Evolutionary conservation across 495 filamentous ascomycete species (phyloP).

Genomic region (Aspergillus haitiensis): DNA sequence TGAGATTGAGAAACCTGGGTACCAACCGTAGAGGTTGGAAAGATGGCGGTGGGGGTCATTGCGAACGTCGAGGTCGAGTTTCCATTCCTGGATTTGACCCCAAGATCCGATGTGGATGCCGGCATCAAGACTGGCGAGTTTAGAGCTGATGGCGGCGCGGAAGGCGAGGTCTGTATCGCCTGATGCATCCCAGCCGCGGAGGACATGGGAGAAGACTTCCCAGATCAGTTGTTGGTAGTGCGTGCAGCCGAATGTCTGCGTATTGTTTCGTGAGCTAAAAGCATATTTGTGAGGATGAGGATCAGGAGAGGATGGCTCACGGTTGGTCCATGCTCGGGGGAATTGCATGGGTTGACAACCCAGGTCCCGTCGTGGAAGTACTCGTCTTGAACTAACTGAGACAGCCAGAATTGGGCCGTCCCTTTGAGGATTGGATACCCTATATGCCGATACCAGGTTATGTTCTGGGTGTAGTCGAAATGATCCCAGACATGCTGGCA

Average conservation of each 20-base stretch:
- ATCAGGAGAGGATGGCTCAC: too few species aligned
- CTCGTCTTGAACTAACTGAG: slow-evolving; percentile 42
- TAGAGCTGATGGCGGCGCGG: slow-evolving; percentile 25
- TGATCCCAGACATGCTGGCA: slow-evolving; percentile 52
- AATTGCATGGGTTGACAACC: slow-evolving; percentile 53
- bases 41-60: slow-evolving; percentile 54
- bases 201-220: slow-evolving; percentile 43
- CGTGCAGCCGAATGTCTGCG: slow-evolving; percentile 48
- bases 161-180: slow-evolving; percentile 31
- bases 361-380: slow-evolving; percentile 52
- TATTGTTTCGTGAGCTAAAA: too few species aligned
- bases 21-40: slow-evolving; percentile 54
- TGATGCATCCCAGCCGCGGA: slow-evolving; percentile 25
- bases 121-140: slow-evolving; percentile 40
- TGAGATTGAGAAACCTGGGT: slow-evolving; percentile 45
- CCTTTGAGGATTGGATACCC: slow-evolving; percentile 53
- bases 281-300: too few species aligned
- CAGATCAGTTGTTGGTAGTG: slow-evolving; percentile 52
- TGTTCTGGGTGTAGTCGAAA: slow-evolving; percentile 47
- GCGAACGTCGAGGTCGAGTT: slow-evolving; percentile 43
- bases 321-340: slow-evolving; percentile 52
- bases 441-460: slow-evolving; percentile 36
- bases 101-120: slow-evolving; percentile 49
- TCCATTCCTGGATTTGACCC: slow-evolving; percentile 56
- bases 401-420: slow-evolving; percentile 49